Percentiles rank a stretch among this genome's conserved stretches.
Conservation (phyloP, 108 stramenopile species). For the Cyclotella distinguenda region DNA sequence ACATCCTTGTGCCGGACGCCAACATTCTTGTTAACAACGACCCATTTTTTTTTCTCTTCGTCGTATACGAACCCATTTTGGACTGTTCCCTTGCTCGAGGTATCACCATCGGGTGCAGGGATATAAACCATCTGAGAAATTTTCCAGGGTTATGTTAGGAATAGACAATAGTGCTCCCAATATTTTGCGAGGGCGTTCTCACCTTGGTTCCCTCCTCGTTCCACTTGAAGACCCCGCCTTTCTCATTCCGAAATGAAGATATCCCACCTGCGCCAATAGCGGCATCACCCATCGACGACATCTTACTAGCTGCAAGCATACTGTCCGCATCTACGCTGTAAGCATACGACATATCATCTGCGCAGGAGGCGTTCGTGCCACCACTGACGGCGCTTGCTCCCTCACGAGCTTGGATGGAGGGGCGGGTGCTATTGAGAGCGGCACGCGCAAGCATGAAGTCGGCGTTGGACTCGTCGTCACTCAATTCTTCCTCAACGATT, state of each 20-base stretch:
- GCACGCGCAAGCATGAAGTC: slow-evolving; percentile 26
- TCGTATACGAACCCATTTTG: slow-evolving; percentile 42
- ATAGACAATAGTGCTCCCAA: too few relatives aligned
- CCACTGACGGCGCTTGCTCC: slow-evolving; percentile 9
- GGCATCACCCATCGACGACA: slow-evolving; percentile 14
- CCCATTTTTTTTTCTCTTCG: slow-evolving; percentile 45
- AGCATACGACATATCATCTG: slow-evolving; percentile 40
- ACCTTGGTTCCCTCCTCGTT: slow-evolving; percentile 46
- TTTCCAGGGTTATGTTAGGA: too few relatives aligned
- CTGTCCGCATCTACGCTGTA: slow-evolving; percentile 35
- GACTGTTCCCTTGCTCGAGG: neutral
- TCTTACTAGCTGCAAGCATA: neutral
- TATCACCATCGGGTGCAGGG: slow-evolving; percentile 13
- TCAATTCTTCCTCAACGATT: neutral
- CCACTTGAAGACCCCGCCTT: slow-evolving; percentile 40
- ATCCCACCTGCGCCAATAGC: slow-evolving; percentile 38
- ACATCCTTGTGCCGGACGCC: slow-evolving; percentile 23
- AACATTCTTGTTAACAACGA: slow-evolving; percentile 30
- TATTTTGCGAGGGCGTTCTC: too few relatives aligned
- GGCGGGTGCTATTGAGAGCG: slow-evolving; percentile 12
- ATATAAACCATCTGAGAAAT: slow-evolving; percentile 32
- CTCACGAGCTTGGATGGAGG: neutral
- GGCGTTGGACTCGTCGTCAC: slow-evolving; percentile 21
- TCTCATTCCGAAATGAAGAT: slow-evolving; percentile 35
- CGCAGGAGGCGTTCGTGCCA: neutral